Conservation (phyloP, 108 stramenopile species). For the Craspedostauros australis region DNA sequence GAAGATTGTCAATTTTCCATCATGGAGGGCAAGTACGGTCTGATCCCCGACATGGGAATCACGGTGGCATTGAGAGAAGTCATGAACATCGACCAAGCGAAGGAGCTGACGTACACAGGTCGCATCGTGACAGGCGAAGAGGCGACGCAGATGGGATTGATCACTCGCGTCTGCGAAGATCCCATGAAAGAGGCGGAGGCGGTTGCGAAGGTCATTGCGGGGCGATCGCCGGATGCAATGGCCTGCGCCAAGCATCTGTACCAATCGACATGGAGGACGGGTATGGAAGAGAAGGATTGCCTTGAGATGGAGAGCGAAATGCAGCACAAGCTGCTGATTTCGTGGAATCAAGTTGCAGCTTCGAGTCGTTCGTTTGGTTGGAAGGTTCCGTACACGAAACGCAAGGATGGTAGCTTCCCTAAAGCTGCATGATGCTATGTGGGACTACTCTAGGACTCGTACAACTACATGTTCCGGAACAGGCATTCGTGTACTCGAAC, state of each 20-base stretch:
- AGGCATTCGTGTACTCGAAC: too few species aligned
- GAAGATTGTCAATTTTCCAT: constrained; percentile 74
- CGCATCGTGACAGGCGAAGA: constrained; percentile 61
- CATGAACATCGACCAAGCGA: constrained; percentile 71
- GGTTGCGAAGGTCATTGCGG: constrained; percentile 56
- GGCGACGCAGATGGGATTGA: constrained; percentile 60
- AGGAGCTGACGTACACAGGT: constrained; percentile 86
- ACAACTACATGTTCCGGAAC: too few species aligned
- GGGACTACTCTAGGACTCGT: too few species aligned
- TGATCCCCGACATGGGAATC: constrained; percentile 90
- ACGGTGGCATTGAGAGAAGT: constrained; percentile 67
- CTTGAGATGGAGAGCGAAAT: constrained; percentile 63
- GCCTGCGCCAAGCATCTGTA: constrained; percentile 73
- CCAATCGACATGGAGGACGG: constrained; percentile 74
- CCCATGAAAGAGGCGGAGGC: constrained; percentile 65
- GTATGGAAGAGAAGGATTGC: constrained; percentile 46
- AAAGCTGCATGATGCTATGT: too few species aligned
- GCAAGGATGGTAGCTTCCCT: constrained; percentile 43
- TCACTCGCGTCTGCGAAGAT: constrained; percentile 73
- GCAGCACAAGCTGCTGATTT: constrained; percentile 59
- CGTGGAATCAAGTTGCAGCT: constrained; percentile 83
- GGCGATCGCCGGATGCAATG: constrained; percentile 78
- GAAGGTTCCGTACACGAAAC: constrained; percentile 62
- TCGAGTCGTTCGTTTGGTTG: constrained; percentile 64
- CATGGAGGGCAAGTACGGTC: constrained; percentile 90